Evolutionary conservation across 805 yeast genomes (phyloP).

Genomic region (Saccharomycopsis babjevae): DNA sequence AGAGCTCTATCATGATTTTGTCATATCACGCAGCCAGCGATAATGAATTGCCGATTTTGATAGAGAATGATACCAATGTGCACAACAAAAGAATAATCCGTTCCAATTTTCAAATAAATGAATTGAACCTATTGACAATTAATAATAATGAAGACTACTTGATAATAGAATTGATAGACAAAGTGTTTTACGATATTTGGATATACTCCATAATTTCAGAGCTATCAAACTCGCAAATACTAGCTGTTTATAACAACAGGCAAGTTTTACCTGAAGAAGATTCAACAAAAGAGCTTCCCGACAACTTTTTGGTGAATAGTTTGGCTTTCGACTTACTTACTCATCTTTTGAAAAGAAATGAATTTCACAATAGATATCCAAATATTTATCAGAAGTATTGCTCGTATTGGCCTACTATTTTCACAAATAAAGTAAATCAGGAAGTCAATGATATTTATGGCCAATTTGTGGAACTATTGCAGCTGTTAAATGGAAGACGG

Average conservation of each 20-base stretch:
- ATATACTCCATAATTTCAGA: slow-evolving; percentile 21
- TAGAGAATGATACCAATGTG: slow-evolving; percentile 30
- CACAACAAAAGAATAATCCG: slow-evolving; percentile 2
- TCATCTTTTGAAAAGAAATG: slow-evolving; percentile 7
- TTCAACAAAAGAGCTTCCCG: neutral
- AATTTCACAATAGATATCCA: slow-evolving; percentile 14
- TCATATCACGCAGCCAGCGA: slow-evolving; percentile 37
- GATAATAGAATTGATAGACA: slow-evolving; percentile 29
- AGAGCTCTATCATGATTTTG: slow-evolving; percentile 15
- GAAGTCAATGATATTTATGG: slow-evolving; percentile 6
- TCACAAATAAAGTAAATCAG: slow-evolving; percentile 5
- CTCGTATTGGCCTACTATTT: slow-evolving; percentile 4
- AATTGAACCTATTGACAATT: slow-evolving; percentile 19
- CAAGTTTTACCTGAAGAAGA: neutral
- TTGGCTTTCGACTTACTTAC: slow-evolving; percentile 4
- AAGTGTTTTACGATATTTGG: slow-evolving; percentile 34
- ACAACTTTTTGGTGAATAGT: neutral
- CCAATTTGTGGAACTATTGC: neutral
- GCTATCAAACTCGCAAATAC: slow-evolving; percentile 3
- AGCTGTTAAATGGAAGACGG: neutral
- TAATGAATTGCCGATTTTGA: slow-evolving; percentile 37
- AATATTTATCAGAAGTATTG: slow-evolving; percentile 1
- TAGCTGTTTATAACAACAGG: neutral
- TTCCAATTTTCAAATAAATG: slow-evolving; percentile 8
- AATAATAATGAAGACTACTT: slow-evolving; percentile 20